Evolutionary conservation across 2,329 filamentous ascomycete species (phyloP).

Genomic region (Fusarium nurragi): DNA sequence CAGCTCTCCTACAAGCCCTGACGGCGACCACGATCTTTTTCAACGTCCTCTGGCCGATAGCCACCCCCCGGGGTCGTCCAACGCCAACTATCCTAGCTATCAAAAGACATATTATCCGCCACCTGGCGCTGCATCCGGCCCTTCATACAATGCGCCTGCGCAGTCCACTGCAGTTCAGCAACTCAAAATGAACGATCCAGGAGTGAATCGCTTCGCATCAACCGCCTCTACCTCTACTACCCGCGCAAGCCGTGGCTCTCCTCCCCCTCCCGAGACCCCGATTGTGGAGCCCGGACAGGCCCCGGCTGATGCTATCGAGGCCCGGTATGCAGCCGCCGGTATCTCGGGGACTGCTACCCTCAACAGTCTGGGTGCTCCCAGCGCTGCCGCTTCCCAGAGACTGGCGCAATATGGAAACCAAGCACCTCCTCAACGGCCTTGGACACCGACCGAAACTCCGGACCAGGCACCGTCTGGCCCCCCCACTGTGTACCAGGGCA

Average conservation of each 20-base stretch:
- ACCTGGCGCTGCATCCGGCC: slow-evolving; percentile 54
- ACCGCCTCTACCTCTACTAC: slow-evolving; percentile 95
- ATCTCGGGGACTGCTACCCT: slow-evolving; percentile 88
- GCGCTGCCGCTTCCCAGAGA: slow-evolving; percentile 82
- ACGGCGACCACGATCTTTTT: slow-evolving; percentile 81
- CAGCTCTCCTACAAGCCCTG: slow-evolving; percentile 82
- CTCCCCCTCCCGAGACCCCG: slow-evolving; percentile 93
- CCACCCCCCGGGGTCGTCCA: slow-evolving; percentile 53
- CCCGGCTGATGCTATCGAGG: slow-evolving; percentile 86
- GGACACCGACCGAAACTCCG: slow-evolving; percentile 94
- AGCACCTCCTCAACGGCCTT: slow-evolving; percentile 67
- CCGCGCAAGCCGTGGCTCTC: slow-evolving; percentile 88
- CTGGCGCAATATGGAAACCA: slow-evolving; percentile 76
- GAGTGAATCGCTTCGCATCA: slow-evolving; percentile 73
- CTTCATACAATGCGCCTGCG: slow-evolving; percentile 47
- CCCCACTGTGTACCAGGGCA: slow-evolving; percentile 90
- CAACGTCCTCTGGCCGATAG: slow-evolving; percentile 67
- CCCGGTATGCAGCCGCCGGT: slow-evolving; percentile 88
- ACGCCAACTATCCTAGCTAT: slow-evolving; percentile 58
- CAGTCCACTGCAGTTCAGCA: slow-evolving; percentile 38
- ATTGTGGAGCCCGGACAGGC: slow-evolving; percentile 75
- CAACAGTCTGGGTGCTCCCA: slow-evolving; percentile 75
- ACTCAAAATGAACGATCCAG: slow-evolving; percentile 53
- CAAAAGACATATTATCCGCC: slow-evolving; percentile 71
- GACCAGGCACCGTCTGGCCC: slow-evolving; percentile 88